phyloP scores from a whole-genome alignment of 2,329 filamentous ascomycete species.

The Penicillium psychrosexuale region DNA sequence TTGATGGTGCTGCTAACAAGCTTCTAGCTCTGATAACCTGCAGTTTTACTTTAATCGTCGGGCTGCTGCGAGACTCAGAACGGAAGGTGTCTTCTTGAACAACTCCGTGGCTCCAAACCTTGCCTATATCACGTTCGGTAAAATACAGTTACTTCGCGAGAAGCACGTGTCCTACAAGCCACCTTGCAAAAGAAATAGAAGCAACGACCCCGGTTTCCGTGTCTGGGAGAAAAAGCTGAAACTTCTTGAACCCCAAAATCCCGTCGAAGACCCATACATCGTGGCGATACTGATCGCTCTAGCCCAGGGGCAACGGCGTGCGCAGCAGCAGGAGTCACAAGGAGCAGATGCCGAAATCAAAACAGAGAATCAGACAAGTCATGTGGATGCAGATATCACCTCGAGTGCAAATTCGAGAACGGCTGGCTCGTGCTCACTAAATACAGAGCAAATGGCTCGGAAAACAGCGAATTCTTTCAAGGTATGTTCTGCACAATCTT shows the following conservation, averaged over 20 bases:
- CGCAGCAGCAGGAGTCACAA: background rate
- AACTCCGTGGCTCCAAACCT: background rate
- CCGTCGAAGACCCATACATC: background rate
- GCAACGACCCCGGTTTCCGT: background rate
- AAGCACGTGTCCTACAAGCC: background rate
- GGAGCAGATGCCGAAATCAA: background rate
- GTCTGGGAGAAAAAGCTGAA: background rate
- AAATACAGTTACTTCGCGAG: background rate
- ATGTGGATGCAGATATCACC: background rate
- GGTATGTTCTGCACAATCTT: background rate
- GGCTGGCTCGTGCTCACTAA: background rate
- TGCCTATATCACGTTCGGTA: background rate
- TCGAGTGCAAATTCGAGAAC: background rate
- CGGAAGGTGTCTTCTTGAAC: background rate
- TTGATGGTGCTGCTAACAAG: background rate
- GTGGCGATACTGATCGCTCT: background rate
- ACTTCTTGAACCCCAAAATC: background rate
- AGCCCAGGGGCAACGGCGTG: background rate
- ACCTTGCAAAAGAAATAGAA: background rate
- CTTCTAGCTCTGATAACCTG: background rate
- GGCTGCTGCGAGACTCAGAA: background rate
- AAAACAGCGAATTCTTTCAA: background rate
- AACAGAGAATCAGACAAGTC: background rate
- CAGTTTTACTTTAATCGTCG: background rate
- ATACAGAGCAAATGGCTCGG: background rate